Base-by-base conservation (phyloP, 805 yeast genomes). In the Metschnikowia drakensbergensis region DNA sequence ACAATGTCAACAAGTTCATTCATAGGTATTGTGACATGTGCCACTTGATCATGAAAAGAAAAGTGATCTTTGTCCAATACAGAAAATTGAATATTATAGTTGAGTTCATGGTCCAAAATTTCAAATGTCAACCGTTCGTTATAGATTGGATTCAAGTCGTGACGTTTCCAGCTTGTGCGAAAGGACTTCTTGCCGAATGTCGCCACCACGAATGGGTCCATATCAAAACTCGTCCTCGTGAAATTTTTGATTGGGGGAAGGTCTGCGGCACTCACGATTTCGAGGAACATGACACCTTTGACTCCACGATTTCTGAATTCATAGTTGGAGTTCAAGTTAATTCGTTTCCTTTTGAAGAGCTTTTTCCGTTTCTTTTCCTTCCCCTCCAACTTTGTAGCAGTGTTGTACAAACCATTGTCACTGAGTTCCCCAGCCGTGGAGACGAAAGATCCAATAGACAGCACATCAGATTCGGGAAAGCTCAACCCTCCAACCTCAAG, bases 161-260 rank as follows among this genome's bases (percentile, higher is more conserved):
- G 97, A 23, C 87, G 78, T 55, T 83, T 78, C 83, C 90, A 85
- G 8, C 90, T 83, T 0, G 97, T 90, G 55, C 95, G 79, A 64
- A 81, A 92, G 0, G 92, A 89, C 55, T 85, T 85, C 58, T 86
- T 84, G 7, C 97, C 97, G 64, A 92, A 89, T 0, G 96, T 83
- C 1, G 89, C 84, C 17, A 92, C 89, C 3, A 92, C 92, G 68
- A 92, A 94, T 2, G 98, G 98, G 62, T 94, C 99, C 95, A 94
- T 88, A 65, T 90, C 96, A 61, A 86, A 92, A 1, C 91, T 84
- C 23, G 88, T 80, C 7, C 90, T 72, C 0, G 87, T 81, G 11
- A 87, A 69, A 54, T 85, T 84, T 36, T 77, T 76, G 46, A 84
- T 74, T 0, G 95, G 88, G 1, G 99, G 99, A 33, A 92, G 70